Evolutionary conservation across 1,284 basidiomycete species (phyloP), one percentile per base, ranked within the genome.

Genomic region (Sanghuangporus sanghuang): DNA sequence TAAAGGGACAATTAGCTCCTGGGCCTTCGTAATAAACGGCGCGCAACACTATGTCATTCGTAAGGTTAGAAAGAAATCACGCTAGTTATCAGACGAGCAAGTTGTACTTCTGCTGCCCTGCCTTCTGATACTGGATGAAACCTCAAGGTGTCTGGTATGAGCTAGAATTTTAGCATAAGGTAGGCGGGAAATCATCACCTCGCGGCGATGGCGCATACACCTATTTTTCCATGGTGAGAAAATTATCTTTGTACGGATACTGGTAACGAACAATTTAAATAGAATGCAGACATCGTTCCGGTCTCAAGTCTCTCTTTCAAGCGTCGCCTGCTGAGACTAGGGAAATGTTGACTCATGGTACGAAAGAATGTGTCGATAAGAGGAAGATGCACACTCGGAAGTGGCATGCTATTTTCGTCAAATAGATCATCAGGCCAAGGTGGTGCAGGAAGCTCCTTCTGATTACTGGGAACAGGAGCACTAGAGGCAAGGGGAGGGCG

Each of bases 1-100:
- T 0, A 78, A 68, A 0, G 77, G 76, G 3, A 76, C 71, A 36
- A 77, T 69, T 3, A 78, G 69, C 56, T 77, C 74, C 64, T 78
- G 75, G 0, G 77, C 77, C 67, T 77, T 77, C n/a, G 77, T 74
- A 53, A 78, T 73, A 64, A 77, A 79, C 0, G 77, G 75, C 1
- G 74, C 73, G 40, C 72, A 72, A 9, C 74, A 74, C 64, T 73
- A 62, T n/a, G 62, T 12, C 35, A 12, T 32, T 18, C 12, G 14
- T 5, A 44, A 11, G 39, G 32, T 14, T 9, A 11, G 40, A 40
- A 32, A 61, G 40, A 27, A 53, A 36, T 16, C 9, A 14, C 44
- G n/a, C 1, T 50, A 59, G 14, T 23, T 32, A 16, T 18, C 35
- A 21, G 6, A 46, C 4, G 40, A 4, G 14, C 32, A n/a, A 5